These are phyloP conservation scores for Sutorius australiensis DNA, from an alignment of 768 basidiomycete genomes.

Conservation along the genomic window DNA sequence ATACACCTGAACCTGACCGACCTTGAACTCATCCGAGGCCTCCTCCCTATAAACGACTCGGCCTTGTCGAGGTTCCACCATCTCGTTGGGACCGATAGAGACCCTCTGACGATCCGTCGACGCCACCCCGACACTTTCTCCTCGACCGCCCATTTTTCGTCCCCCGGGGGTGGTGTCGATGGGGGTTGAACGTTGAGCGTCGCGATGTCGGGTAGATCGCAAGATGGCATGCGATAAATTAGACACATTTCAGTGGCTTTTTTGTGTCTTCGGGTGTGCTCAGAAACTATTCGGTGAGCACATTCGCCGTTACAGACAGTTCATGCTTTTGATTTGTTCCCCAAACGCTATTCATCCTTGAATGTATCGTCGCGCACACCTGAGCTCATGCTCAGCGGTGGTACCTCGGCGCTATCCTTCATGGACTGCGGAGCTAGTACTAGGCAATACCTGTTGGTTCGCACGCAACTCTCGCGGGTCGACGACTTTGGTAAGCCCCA, in stretches of 20 bases:
- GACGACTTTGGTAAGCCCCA: too few relatives aligned
- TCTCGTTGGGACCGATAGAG: constrained; percentile 32
- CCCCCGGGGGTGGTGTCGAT: constrained; percentile 69
- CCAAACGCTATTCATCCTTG: too few relatives aligned
- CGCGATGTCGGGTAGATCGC: constrained; percentile 88
- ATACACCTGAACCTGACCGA: constrained; percentile 21
- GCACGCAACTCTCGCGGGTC: too few relatives aligned
- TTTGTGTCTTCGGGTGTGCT: constrained; percentile 44
- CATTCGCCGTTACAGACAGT: too few relatives aligned
- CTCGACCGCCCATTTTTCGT: constrained; percentile 80
- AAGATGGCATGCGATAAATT: constrained; percentile 86
- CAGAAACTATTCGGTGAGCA: too few relatives aligned
- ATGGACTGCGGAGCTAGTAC: too few relatives aligned
- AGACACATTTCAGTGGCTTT: constrained; percentile 77
- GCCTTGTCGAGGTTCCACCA: constrained; percentile 89
- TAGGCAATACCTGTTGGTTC: too few relatives aligned
- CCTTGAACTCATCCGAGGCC: constrained; percentile 65
- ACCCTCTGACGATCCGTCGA: constrained; percentile 58
- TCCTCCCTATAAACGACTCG: constrained; percentile 84
- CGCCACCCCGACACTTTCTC: constrained; percentile 69
- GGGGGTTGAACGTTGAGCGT: constrained; percentile 82
- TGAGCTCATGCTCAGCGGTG: too few relatives aligned
- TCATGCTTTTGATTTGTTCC: too few relatives aligned
- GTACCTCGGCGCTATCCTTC: too few relatives aligned
- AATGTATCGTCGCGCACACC: too few relatives aligned